Evolutionary conservation across 1,139 yeast species (phyloP).

Genomic region (Candida gigantensis): DNA sequence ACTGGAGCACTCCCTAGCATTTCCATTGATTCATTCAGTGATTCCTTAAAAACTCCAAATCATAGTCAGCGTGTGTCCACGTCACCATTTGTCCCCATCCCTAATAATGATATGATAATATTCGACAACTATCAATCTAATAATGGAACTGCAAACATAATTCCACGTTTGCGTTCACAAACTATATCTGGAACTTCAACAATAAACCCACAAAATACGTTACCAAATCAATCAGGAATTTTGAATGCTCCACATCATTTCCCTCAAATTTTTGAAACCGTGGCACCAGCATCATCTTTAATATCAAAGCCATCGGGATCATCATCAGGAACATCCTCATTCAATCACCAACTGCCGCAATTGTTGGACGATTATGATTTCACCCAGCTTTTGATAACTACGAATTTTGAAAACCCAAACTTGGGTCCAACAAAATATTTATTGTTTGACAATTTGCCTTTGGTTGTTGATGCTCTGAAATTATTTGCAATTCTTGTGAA

Average conservation of each 20-base stretch:
- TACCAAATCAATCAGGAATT: conserved; percentile 6
- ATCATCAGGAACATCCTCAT: conserved; percentile 17
- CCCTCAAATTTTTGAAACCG: conserved; percentile 14
- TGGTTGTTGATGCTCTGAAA: conserved; percentile 36
- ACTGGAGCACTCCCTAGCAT: conserved; percentile 34
- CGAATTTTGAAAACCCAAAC: conserved; percentile 66
- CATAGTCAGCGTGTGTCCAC: conserved; percentile 11
- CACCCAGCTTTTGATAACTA: conserved; percentile 42
- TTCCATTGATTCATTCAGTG: conserved; percentile 9
- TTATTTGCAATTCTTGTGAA: conserved; percentile 36
- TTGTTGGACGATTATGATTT: conserved; percentile 60
- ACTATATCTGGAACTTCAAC: conserved; percentile 44
- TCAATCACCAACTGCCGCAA: conserved; percentile 10
- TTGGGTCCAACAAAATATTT: conserved; percentile 78
- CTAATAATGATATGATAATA: conserved; percentile 28
- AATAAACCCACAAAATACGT: conserved; percentile 20
- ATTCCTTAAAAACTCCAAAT: conserved; percentile 2
- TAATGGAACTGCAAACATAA: conserved; percentile 15
- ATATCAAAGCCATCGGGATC: conserved; percentile 11
- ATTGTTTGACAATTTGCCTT: conserved; percentile 76
- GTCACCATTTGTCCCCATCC: conserved; percentile 19
- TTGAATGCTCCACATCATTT: conserved; percentile 8
- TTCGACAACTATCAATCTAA: conserved; percentile 36
- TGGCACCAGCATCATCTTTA: conserved; percentile 10
- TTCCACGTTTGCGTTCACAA: conserved; percentile 41